Base-by-base conservation (phyloP, 1,139 yeast genomes). In the Sugiyamaella novakii region DNA sequence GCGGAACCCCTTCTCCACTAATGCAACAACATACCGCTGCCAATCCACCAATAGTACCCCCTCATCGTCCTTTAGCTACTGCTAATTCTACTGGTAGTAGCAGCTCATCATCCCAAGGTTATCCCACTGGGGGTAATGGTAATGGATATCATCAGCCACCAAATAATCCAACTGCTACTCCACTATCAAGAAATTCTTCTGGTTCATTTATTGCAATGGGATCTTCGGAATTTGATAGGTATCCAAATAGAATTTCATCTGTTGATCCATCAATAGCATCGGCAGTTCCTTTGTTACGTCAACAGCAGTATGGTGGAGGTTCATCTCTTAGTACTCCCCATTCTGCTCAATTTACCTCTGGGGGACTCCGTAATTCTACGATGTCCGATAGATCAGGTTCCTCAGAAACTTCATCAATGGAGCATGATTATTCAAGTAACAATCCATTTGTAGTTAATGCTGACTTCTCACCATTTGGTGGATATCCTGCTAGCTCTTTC, bases 401-500 rank as follows among this genome's bases (percentile, higher is more conserved):
- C 11, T 59, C 64, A 2, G 46, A 42, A 42, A 46, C 58, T n/a
- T 53, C 60, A 30, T 62, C 65, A 3, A 50, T 49, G 22, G 58
- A 55, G 25, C 48, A 51, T 22, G 59, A 54, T 30, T 40, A 47
- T 22, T 45, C 45, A 14, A 47, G 48, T 41, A 48, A 51, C 43
- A 63, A 63, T 48, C 67, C 67, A 12, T 65, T 63, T 54, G 63
- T 64, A 27, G 65, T 65, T 28, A 68, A 68, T 54, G 70, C 73
- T 2, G 75, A 71, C 55, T 71, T 71, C 43, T 81, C 89, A 46
- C 97, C 97, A 1, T 89, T 89, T 72, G 97, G 97, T 48, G 97
- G 96, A 8, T 89, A 87, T 66, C 96, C 97, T 1, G 92, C 95
- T 3, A 75, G 87, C 4, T 80, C 88, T 1, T 89, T 89, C 71